Evolutionary conservation across 2,329 filamentous ascomycete species (phyloP).

Genomic region (Cladophialophora exuberans): DNA sequence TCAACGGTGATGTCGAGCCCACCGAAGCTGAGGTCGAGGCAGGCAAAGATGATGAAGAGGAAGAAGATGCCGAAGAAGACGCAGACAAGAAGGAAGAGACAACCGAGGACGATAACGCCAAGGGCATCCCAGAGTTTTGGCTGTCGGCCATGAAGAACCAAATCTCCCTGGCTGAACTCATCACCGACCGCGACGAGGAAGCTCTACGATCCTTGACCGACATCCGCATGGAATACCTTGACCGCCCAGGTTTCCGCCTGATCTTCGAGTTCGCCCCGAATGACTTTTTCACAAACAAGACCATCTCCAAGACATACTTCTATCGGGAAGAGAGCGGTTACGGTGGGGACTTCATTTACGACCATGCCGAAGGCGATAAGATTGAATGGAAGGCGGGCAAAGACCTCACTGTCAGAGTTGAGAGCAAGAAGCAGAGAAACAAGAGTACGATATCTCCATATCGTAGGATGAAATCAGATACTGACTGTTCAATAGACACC

Average conservation of each 20-base stretch:
- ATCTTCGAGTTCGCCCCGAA: conserved; percentile 98
- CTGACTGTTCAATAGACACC: conserved; percentile 67
- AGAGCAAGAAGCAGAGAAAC: conserved; percentile 99
- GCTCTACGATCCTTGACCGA: conserved; percentile 88
- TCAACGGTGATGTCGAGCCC: conserved; percentile 86
- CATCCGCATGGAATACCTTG: conserved; percentile 98
- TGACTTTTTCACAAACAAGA: conserved; percentile 97
- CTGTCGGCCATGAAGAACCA: conserved; percentile 99
- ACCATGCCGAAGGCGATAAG: conserved; percentile 97
- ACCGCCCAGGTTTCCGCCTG: conserved; percentile 95
- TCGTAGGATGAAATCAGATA: conserved; percentile 21
- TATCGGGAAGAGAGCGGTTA: conserved; percentile 99
- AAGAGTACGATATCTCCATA: conserved; percentile 73
- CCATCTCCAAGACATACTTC: conserved; percentile 96
- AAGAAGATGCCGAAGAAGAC: conserved; percentile 64
- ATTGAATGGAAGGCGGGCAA: conserved; percentile 95
- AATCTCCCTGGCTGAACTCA: conserved; percentile 94
- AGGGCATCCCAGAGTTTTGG: conserved; percentile 98
- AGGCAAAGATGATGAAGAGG: conserved; percentile 78
- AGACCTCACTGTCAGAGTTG: conserved; percentile 89
- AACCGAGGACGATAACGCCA: conserved; percentile 54
- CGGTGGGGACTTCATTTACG: conserved; percentile 98
- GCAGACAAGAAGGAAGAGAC: conserved; percentile 57
- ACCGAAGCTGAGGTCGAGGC: conserved; percentile 84
- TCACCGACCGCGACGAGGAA: conserved; percentile 94